phyloP scores from a whole-genome alignment of 495 filamentous ascomycete genomes.

The Aspergillus egyptiacus region DNA sequence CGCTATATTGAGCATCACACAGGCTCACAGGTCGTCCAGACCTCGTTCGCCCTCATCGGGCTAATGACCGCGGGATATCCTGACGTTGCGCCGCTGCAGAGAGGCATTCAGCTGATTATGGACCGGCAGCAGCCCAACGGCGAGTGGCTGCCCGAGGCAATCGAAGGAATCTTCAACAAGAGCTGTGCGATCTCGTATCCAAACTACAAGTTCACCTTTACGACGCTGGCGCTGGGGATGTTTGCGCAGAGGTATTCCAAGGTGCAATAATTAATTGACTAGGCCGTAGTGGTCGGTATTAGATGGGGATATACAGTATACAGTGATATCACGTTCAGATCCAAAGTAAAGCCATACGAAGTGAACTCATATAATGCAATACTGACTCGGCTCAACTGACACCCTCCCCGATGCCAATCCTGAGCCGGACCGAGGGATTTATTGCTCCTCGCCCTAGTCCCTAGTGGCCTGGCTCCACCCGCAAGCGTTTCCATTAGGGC shows the following conservation, averaged over 20 bases:
- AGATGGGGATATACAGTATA: not conserved
- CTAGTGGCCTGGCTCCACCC: not conserved
- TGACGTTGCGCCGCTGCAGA: constrained; percentile 1
- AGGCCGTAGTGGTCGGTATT: not conserved
- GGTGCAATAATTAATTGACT: not conserved
- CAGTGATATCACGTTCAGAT: no score
- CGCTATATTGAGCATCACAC: constrained; percentile 3
- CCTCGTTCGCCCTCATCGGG: constrained; percentile 1
- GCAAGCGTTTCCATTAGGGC: not conserved
- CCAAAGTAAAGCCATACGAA: no score
- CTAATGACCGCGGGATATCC: constrained; percentile 7
- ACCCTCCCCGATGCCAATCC: not conserved
- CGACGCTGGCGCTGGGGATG: constrained; percentile 9
- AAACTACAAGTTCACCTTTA: constrained; percentile 13
- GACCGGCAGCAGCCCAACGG: constrained; percentile 6
- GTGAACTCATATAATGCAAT: not conserved
- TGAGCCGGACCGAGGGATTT: not conserved
- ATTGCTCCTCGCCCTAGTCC: not conserved
- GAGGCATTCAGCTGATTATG: constrained; percentile 4
- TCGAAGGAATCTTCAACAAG: constrained; percentile 5
- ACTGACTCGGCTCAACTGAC: not conserved
- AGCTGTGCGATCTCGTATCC: constrained; percentile 11
- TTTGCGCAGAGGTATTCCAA: constrained; percentile 6
- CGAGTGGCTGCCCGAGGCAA: constrained; percentile 1
- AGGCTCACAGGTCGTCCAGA: constrained; percentile 1